A percentile compares a stretch with the other conserved stretches of the same genome.
Conservation (phyloP, 352 stramenopile species). For the Globisporangium radiosum region DNA sequence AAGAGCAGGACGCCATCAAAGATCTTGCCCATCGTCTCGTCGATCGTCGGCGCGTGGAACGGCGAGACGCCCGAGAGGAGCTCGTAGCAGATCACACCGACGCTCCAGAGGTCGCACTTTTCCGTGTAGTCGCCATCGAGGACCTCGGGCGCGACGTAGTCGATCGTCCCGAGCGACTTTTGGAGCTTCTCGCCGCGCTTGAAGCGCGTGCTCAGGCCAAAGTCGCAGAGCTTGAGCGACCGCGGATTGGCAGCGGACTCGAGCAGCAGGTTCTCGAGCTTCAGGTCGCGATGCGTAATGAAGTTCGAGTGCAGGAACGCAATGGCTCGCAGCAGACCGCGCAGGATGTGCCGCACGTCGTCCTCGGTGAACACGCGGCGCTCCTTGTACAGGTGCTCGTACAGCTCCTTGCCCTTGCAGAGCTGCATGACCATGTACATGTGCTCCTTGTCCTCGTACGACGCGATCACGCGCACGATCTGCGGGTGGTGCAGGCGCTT, state of each 20-base stretch:
- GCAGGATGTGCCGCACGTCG: conserved; percentile 61
- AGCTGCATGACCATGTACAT: conserved; percentile 89
- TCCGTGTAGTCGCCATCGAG: conserved; percentile 79
- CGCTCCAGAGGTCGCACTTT: conserved; percentile 78
- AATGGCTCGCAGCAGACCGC: conserved; percentile 45
- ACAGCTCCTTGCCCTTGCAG: conserved; percentile 78
- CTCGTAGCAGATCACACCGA: conserved; percentile 77
- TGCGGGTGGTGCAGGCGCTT: conserved; percentile 75
- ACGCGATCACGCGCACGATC: conserved; percentile 72
- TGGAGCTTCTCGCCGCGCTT: conserved; percentile 64
- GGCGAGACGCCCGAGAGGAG: conserved; percentile 59
- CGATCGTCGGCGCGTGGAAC: conserved; percentile 60
- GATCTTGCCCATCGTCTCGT: conserved; percentile 82
- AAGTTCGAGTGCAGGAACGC: conserved; percentile 78
- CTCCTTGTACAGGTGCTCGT: conserved; percentile 68
- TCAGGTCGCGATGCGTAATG: conserved; percentile 76
- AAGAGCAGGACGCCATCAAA: conserved; percentile 73
- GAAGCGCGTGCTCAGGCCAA: conserved; percentile 73
- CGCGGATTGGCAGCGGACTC: conserved; percentile 51
- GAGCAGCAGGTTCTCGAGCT: conserved; percentile 78
- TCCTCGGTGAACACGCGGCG: conserved; percentile 55
- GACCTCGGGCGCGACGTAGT: conserved; percentile 79
- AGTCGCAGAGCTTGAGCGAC: conserved; percentile 81
- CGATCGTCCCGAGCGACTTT: conserved; percentile 73
- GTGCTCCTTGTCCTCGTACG: conserved; percentile 68